phyloP scores from a whole-genome alignment of 345 rosid species.

The Xanthoceras sorbifolium region DNA sequence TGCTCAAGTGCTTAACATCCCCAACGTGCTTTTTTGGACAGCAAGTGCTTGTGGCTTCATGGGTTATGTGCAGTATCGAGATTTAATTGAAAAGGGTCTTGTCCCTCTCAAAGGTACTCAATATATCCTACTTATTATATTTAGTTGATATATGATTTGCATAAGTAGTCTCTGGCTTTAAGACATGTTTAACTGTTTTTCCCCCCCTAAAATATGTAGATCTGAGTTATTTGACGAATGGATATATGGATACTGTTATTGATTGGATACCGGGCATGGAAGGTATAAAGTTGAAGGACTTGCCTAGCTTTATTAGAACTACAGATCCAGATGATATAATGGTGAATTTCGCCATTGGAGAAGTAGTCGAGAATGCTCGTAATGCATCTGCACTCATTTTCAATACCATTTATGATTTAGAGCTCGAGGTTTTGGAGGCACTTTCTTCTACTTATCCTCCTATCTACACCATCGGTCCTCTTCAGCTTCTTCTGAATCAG shows the following conservation, averaged over 20 bases:
- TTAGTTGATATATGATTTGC: too few relatives aligned
- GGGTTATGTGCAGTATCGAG: constrained; percentile 24
- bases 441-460: constrained; percentile 5
- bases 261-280: constrained; percentile 32
- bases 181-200: too few relatives aligned
- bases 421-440: constrained; percentile 15
- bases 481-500: background rate
- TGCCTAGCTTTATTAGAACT: constrained; percentile 26
- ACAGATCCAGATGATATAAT: constrained; percentile 22
- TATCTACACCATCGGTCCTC: constrained; percentile 20
- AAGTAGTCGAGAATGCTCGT: background rate
- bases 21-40: constrained; percentile 30
- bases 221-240: constrained; percentile 18
- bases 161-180: too few relatives aligned
- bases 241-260: constrained; percentile 19
- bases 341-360: background rate
- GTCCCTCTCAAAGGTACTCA: constrained; percentile 39
- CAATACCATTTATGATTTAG: constrained; percentile 22
- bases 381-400: constrained; percentile 25
- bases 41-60: constrained; percentile 28
- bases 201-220: background rate
- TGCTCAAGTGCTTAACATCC: constrained; percentile 29
- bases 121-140: background rate
- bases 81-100: constrained; percentile 29
- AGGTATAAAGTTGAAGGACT: constrained; percentile 21